These are phyloP conservation scores for Draba incana DNA, from an alignment of 345 rosid species.

Conservation along the genomic window DNA sequence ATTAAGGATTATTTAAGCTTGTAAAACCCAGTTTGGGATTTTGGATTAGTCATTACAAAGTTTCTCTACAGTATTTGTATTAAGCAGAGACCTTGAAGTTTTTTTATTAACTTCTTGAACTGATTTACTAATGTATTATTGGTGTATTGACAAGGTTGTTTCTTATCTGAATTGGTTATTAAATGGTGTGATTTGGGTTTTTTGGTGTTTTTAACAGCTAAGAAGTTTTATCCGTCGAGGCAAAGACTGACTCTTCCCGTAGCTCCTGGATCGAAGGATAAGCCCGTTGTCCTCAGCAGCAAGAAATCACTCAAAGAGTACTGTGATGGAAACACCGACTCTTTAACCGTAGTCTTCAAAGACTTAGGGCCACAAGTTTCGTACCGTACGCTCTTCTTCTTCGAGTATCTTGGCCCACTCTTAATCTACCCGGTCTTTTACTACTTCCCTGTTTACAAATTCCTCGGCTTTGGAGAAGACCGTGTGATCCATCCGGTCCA, in stretches of 20 bases:
- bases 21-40: conserved; percentile 3
- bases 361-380: conserved; percentile 97
- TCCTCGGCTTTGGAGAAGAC: conserved; percentile 69
- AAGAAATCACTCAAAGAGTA: conserved; percentile 78
- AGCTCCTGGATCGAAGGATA: conserved; percentile 72
- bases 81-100: neutral
- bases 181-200: conserved; percentile 21
- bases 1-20: neutral
- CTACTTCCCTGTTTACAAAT: conserved; percentile 79
- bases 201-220: conserved; percentile 55
- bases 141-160: neutral
- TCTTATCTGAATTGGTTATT: conserved; percentile 10
- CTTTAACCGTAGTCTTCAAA: conserved; percentile 76
- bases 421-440: conserved; percentile 84
- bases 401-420: conserved; percentile 89
- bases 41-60: neutral
- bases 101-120: neutral
- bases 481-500: conserved; percentile 80
- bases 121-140: neutral
- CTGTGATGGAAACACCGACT: conserved; percentile 58
- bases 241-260: conserved; percentile 93
- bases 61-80: conserved; percentile 7
- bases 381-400: conserved; percentile 94
- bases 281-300: conserved; percentile 65
- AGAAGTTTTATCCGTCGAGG: conserved; percentile 88